These are phyloP conservation scores for Candida taoyuanica DNA, from an alignment of 805 yeast genomes.

Conservation along the genomic window DNA sequence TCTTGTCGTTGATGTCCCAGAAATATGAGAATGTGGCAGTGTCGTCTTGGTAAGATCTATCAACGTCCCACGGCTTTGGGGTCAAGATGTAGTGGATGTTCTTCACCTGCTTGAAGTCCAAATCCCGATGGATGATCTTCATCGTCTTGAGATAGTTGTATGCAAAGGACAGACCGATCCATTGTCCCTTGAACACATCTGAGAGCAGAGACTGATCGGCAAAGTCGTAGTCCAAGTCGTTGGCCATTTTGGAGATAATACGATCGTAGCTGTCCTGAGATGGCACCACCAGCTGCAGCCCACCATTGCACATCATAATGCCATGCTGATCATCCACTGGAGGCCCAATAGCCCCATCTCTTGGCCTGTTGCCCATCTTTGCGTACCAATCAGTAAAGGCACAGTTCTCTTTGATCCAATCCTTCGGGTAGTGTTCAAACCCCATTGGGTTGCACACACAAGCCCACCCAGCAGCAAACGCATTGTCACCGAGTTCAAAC, in stretches of 20 bases:
- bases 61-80: constrained; percentile 59
- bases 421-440: constrained; percentile 46
- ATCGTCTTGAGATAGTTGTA: constrained; percentile 57
- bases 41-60: constrained; percentile 31
- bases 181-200: constrained; percentile 45
- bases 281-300: constrained; percentile 49
- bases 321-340: constrained; percentile 31
- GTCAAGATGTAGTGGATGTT: constrained; percentile 52
- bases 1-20: constrained; percentile 42
- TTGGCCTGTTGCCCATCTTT: constrained; percentile 18
- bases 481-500: constrained; percentile 33
- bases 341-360: constrained; percentile 36
- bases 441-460: constrained; percentile 58
- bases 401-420: constrained; percentile 50
- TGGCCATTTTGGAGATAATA: constrained; percentile 37
- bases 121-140: constrained; percentile 36
- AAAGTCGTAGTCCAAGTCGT: constrained; percentile 42
- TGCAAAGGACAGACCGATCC: constrained; percentile 49
- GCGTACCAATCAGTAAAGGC: constrained; percentile 38
- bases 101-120: constrained; percentile 48
- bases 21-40: constrained; percentile 47
- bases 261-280: constrained; percentile 31
- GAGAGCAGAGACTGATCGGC: constrained; percentile 56
- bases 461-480: constrained; percentile 56
- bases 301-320: constrained; percentile 54